Conservation (phyloP, 202 grass and related monocot genomes). For the Carex sylvatica region DNA sequence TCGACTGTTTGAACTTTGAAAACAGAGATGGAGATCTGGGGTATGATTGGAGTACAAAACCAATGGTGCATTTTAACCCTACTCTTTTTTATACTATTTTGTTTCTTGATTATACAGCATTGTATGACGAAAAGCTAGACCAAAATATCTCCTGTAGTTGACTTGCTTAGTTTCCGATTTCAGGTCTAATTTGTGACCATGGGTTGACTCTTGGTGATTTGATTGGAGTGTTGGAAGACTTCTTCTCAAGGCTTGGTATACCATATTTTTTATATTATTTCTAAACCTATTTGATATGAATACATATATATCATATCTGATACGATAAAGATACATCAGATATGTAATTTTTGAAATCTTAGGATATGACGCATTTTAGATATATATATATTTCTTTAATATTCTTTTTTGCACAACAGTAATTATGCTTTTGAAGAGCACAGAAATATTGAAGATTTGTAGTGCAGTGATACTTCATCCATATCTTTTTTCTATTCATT, state of each 20-base stretch:
- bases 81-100: neutral
- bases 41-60: too few species aligned
- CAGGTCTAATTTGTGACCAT: constrained; percentile 90
- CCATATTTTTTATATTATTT: neutral
- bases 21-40: too few species aligned
- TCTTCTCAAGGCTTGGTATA: constrained; percentile 79
- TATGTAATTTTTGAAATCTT: too few species aligned
- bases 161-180: constrained; percentile 29
- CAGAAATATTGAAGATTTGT: neutral
- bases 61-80: too few species aligned
- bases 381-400: too few species aligned
- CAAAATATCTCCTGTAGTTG: neutral
- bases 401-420: too few species aligned
- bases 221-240: constrained; percentile 90
- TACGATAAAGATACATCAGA: neutral
- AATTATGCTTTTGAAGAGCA: too few species aligned
- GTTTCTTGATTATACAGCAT: constrained; percentile 15
- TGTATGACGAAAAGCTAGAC: neutral
- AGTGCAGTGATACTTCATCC: neutral
- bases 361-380: too few species aligned
- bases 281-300: neutral
- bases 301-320: too few species aligned
- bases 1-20: too few species aligned
- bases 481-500: constrained; percentile 1
- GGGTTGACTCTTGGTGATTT: constrained; percentile 89